Percentiles rank a stretch among this genome's conserved stretches.
These are phyloP conservation scores for Prasinococcaceae sp. DNA, from an alignment of 139 green algal species.

Conservation along the genomic window DNA sequence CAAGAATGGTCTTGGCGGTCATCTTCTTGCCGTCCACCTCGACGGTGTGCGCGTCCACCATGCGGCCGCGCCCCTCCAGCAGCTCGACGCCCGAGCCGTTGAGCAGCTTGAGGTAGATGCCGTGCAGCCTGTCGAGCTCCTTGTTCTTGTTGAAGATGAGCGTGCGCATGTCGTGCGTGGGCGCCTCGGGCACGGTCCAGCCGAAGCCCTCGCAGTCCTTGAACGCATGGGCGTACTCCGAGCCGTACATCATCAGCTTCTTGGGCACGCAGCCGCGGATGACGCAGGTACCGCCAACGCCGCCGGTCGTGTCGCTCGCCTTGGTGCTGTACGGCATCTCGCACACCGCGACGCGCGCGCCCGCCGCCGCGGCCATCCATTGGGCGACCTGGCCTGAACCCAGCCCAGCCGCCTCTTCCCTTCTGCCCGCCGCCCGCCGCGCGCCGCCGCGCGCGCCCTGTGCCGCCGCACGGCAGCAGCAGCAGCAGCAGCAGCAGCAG, in stretches of 20 bases:
- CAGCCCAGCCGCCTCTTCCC: neutral
- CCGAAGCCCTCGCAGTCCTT: constrained; percentile 70
- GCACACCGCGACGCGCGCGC: constrained; percentile 73
- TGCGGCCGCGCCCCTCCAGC: constrained; percentile 59
- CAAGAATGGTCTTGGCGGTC: constrained; percentile 69
- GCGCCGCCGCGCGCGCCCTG: constrained; percentile 15
- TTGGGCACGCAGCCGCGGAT: constrained; percentile 96
- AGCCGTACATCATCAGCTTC: constrained; percentile 89
- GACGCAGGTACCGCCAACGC: constrained; percentile 89
- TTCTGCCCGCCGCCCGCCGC: neutral
- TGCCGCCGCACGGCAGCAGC: neutral
- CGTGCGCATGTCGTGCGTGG: constrained; percentile 33
- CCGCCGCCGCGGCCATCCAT: constrained; percentile 23
- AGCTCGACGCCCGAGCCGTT: constrained; percentile 42
- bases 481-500: neutral
- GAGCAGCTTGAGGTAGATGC: constrained; percentile 49
- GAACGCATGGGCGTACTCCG: constrained; percentile 68
- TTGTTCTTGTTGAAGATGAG: constrained; percentile 60
- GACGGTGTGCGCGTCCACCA: constrained; percentile 80
- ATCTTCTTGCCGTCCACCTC: constrained; percentile 38
- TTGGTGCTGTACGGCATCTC: constrained; percentile 86
- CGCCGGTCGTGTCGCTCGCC: constrained; percentile 52
- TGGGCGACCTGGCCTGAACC: neutral
- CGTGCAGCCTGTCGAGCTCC: constrained; percentile 80
- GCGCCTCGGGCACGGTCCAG: constrained; percentile 32